These are phyloP conservation scores for Symbiodinium pilosum DNA, from an alignment of 73 alveolate species.

Conservation along the genomic window DNA sequence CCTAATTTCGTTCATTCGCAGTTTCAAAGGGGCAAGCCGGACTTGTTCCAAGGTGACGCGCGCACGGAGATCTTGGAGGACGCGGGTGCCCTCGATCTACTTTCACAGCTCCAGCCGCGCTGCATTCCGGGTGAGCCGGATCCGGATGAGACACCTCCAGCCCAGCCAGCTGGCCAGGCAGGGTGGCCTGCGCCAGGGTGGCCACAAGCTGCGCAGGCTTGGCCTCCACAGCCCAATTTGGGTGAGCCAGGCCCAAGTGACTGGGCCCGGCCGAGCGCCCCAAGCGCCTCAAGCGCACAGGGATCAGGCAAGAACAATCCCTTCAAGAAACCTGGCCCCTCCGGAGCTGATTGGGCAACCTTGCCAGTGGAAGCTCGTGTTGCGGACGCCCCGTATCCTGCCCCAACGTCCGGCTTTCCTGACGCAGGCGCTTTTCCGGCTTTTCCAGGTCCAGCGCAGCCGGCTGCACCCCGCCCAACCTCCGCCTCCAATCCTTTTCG, in stretches of 20 bases:
- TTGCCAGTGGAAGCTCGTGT: background rate
- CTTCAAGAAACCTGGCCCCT: background rate
- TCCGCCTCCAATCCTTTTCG: conserved; percentile 31
- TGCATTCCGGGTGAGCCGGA: background rate
- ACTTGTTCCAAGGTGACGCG: background rate
- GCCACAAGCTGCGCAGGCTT: background rate
- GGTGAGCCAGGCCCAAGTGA: background rate
- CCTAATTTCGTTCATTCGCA: background rate
- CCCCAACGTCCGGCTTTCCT: background rate
- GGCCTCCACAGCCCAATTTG: background rate
- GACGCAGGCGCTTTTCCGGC: background rate
- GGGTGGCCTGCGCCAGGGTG: background rate
- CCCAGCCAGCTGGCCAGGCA: background rate
- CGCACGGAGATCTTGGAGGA: conserved; percentile 68
- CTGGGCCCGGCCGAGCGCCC: conserved; percentile 17
- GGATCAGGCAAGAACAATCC: background rate
- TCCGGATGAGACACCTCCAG: background rate
- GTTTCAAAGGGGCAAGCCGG: background rate
- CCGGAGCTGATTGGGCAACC: background rate
- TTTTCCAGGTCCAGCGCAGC: background rate
- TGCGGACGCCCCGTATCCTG: background rate
- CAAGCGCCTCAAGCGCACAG: background rate
- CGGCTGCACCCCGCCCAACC: background rate
- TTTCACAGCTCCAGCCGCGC: background rate
- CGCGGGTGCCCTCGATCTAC: conserved; percentile 65